A percentile compares a stretch with the other conserved stretches of the same genome.
phyloP scores from a whole-genome alignment of 2,329 filamentous ascomycete species.

The Phialemonium atrogriseum region DNA sequence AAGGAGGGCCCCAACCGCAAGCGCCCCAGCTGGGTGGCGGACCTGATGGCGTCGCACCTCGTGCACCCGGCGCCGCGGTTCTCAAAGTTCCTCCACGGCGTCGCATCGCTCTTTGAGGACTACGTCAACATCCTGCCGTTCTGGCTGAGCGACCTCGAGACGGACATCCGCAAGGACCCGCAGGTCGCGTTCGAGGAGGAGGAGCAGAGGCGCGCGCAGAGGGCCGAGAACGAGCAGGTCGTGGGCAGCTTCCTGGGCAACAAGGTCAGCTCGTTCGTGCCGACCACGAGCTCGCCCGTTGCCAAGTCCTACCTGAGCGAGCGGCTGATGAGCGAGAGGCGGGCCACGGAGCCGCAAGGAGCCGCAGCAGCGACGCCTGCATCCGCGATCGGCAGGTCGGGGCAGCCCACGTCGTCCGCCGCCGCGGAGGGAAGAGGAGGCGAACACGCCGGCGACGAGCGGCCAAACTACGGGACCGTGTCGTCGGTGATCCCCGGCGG shows the following conservation, averaged over 20 bases:
- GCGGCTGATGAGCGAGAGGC: conserved; percentile 46
- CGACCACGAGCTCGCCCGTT: conserved; percentile 56
- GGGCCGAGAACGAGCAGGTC: conserved; percentile 77
- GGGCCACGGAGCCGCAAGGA: conserved; percentile 37
- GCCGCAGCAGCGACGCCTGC: conserved; percentile 16
- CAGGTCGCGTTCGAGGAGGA: conserved; percentile 86
- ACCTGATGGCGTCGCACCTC: conserved; percentile 86
- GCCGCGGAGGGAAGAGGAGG: conserved; percentile 10
- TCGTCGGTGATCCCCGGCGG: conserved; percentile 69
- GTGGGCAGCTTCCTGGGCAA: conserved; percentile 79
- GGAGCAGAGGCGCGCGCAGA: conserved; percentile 72
- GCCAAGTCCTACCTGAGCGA: conserved; percentile 57
- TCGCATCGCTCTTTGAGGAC: conserved; percentile 87
- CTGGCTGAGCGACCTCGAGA: conserved; percentile 88
- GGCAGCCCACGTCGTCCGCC: conserved; percentile 9
- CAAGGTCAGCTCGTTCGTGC: conserved; percentile 46
- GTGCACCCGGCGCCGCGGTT: conserved; percentile 85
- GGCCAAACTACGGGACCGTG: conserved; percentile 44
- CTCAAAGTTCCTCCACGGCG: conserved; percentile 94
- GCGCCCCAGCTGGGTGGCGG: conserved; percentile 77
- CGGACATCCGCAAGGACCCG: conserved; percentile 88
- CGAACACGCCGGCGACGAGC: conserved; percentile 10
- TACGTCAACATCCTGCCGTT: conserved; percentile 94
- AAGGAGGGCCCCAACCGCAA: conserved; percentile 58
- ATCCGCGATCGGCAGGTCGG: background rate